Evolutionary conservation across 2,329 filamentous ascomycete genomes (phyloP).

Genomic region (Botryotinia narcissicola): DNA sequence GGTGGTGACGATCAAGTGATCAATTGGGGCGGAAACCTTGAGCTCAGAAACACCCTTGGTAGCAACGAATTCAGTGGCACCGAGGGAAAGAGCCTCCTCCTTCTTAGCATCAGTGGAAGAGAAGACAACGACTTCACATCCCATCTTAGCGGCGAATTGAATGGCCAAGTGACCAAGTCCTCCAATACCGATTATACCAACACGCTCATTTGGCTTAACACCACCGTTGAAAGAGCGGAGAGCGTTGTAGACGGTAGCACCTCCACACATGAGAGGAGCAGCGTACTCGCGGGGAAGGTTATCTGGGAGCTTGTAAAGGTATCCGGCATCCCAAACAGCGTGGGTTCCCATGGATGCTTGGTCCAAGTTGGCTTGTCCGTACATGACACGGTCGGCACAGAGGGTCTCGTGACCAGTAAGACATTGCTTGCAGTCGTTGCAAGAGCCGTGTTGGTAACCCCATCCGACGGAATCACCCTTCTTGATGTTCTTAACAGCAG

Average conservation of each 20-base stretch:
- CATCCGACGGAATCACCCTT: slow-evolving; percentile 49
- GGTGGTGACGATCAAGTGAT: slow-evolving; percentile 37
- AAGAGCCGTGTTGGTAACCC: slow-evolving; percentile 45
- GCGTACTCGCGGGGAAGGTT: slow-evolving; percentile 42
- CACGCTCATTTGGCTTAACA: slow-evolving; percentile 33
- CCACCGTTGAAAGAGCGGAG: slow-evolving; percentile 40
- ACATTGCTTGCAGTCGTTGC: slow-evolving; percentile 47
- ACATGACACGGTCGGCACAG: slow-evolving; percentile 44
- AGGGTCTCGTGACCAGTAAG: slow-evolving; percentile 46
- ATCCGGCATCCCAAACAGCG: slow-evolving; percentile 42
- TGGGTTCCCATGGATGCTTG: slow-evolving; percentile 48
- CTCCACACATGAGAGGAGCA: slow-evolving; percentile 48
- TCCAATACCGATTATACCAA: slow-evolving; percentile 53
- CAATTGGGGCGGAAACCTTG: slow-evolving; percentile 36
- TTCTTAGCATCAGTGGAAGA: slow-evolving; percentile 60
- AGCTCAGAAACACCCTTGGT: slow-evolving; percentile 42
- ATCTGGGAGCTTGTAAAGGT: slow-evolving; percentile 43
- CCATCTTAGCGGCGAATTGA: slow-evolving; percentile 62
- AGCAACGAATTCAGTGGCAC: slow-evolving; percentile 60
- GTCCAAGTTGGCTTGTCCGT: slow-evolving; percentile 45
- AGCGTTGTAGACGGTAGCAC: slow-evolving; percentile 44
- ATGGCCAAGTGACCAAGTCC: slow-evolving; percentile 63
- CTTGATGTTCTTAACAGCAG: slow-evolving; percentile 42
- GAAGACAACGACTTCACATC: slow-evolving; percentile 58
- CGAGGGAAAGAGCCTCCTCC: slow-evolving; percentile 57